Base-by-base conservation (phyloP, 2,329 filamentous ascomycete species). In the Plenodomus tracheiphilus region DNA sequence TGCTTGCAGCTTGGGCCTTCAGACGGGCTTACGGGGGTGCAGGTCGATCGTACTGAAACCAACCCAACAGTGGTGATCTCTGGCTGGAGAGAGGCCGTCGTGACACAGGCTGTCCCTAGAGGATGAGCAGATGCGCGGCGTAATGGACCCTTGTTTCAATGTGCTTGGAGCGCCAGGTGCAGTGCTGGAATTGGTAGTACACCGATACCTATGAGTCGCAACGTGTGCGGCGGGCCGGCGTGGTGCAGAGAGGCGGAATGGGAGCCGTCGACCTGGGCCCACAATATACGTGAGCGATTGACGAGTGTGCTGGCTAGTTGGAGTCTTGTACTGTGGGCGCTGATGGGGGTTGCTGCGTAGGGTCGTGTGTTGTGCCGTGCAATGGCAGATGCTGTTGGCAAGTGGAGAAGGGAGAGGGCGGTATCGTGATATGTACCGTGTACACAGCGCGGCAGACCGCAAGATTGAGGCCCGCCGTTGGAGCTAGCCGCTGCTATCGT, bases 31-130 rank as follows among this genome's bases (percentile, higher is more conserved):
- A 55, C 54, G 60, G 64, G 63, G 56, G 61, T 52, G 61, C 56
- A 57, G 39, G 49, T 41, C 44, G 51, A 62, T 68, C 56, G 61
- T 61, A 64, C 55, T 59, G 67, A 56, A 69, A 64, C 50, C 50
- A n/a, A n/a, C n/a, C n/a, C n/a, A 46, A 54, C 39, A 51, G 40
- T 50, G 67, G 44, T 62, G 68, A 72, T 72, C 67, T 59, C 63
- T 58, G 62, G 62, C 60, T 53, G 49, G 54, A 53, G 52, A 50
- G 50, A 58, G 54, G 56, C 61, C 47, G 64, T 58, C 53, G 58
- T 63, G 49, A 52, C 53, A 59, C 56, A 45, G 58, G 47, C 46
- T 49, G 61, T 43, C 56, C 56, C 59, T 53, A 57, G 54, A 67
- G 56, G 54, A 51, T 44, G 49, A 49, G 47, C 54, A 42, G 51